A percentile compares a stretch with the other conserved stretches of the same genome.
These are phyloP conservation scores for Triticum timopheevii DNA, from an alignment of 176 grass and related monocot genomes.

Conservation along the genomic window DNA sequence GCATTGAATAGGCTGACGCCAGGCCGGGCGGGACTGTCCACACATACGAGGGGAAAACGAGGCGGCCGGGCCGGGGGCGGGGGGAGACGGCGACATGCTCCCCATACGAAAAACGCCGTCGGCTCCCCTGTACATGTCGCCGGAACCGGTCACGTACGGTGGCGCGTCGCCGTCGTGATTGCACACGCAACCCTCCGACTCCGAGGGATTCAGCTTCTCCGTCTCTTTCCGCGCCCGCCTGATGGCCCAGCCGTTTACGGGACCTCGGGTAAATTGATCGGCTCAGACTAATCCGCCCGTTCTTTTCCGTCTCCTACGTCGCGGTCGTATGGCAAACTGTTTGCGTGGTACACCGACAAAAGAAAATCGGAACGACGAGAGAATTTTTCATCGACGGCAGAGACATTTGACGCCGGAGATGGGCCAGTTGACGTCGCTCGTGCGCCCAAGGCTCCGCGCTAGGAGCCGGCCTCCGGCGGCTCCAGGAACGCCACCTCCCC, in stretches of 20 bases:
- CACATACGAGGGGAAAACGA: neutral
- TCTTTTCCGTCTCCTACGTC: neutral
- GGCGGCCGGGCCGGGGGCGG: neutral
- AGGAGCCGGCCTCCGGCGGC: slow-evolving; percentile 61
- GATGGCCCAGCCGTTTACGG: neutral
- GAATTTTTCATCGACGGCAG: neutral
- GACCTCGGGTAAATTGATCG: neutral
- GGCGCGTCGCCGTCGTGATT: slow-evolving; percentile 42
- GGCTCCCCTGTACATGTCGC: neutral
- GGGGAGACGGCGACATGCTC: slow-evolving; percentile 23
- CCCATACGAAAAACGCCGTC: slow-evolving; percentile 5
- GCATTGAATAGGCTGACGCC: neutral
- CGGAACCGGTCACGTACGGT: slow-evolving; percentile 27
- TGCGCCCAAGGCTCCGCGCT: slow-evolving; percentile 68
- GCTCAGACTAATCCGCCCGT: neutral
- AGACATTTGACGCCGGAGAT: slow-evolving; percentile 50
- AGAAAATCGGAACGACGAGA: neutral
- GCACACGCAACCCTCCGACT: slow-evolving; percentile 24
- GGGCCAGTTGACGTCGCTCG: slow-evolving; percentile 88
- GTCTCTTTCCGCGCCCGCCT: slow-evolving; percentile 30
- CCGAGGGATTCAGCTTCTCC: neutral
- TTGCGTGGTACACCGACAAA: neutral
- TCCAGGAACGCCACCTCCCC: slow-evolving; percentile 91
- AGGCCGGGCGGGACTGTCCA: neutral
- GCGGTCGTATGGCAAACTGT: neutral